These are phyloP conservation scores for Penicillium samsonianum DNA, from an alignment of 495 filamentous ascomycete genomes.

Conservation along the genomic window DNA sequence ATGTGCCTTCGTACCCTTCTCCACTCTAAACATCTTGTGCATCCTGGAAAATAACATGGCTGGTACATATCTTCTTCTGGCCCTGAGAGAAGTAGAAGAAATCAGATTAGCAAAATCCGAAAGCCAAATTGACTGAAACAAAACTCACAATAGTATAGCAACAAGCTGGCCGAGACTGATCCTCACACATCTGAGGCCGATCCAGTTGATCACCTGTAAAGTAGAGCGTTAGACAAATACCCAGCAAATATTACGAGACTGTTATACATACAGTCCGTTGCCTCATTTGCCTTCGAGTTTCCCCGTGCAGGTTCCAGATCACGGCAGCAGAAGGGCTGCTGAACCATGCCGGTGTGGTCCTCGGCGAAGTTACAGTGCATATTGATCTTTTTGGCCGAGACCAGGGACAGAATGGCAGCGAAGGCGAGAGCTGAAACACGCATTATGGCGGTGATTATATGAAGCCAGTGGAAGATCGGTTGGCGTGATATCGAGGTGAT, in stretches of 20 bases:
- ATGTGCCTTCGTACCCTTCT: neutral
- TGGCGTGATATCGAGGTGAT: neutral
- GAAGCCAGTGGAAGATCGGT: neutral
- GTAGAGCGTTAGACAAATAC: neutral
- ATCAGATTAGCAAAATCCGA: constrained; percentile 3
- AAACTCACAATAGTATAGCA: constrained; percentile 26
- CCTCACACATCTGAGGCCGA: constrained; percentile 31
- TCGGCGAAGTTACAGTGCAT: constrained; percentile 38
- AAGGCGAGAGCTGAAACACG: constrained; percentile 31
- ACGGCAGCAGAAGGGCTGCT: constrained; percentile 44
- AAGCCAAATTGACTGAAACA: neutral
- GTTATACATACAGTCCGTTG: constrained; percentile 33
- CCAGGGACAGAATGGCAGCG: constrained; percentile 24
- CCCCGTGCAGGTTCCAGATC: constrained; percentile 22
- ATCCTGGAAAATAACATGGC: constrained; percentile 29
- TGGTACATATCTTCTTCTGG: constrained; percentile 35
- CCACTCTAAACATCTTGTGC: constrained; percentile 20
- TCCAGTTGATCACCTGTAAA: constrained; percentile 16
- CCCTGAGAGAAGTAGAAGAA: constrained; percentile 20
- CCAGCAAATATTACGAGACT: neutral
- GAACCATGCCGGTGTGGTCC: constrained; percentile 39
- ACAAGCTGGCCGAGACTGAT: constrained; percentile 33
- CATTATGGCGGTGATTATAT: constrained; percentile 27
- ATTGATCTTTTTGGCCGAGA: constrained; percentile 30
- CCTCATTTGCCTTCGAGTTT: constrained; percentile 33